Evolutionary conservation across 2,329 filamentous ascomycete species (phyloP).

Genomic region (Amphichorda felina): DNA sequence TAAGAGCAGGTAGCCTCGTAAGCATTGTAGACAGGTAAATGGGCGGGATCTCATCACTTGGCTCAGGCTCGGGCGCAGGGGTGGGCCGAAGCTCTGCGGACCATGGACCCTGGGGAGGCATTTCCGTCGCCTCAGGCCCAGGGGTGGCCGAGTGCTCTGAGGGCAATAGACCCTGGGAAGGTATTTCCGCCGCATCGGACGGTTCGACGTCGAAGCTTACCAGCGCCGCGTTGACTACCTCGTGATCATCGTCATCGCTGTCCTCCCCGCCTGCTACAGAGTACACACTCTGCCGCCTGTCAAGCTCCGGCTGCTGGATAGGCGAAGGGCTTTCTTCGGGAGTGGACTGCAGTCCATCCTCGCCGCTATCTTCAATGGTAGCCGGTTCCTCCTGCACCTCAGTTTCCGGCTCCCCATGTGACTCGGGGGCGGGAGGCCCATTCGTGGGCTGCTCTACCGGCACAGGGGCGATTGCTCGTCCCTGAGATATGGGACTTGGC

Average conservation of each 20-base stretch:
- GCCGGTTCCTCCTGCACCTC: background rate
- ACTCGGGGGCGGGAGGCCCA: constrained; percentile 8
- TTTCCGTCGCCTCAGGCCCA: constrained; percentile 14
- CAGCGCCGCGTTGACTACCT: constrained; percentile 41
- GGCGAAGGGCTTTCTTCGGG: background rate
- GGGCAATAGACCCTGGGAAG: constrained; percentile 39
- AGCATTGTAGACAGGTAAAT: constrained; percentile 36
- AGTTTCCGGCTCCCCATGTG: constrained; percentile 7
- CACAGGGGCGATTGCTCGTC: constrained; percentile 5
- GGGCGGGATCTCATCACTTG: constrained; percentile 9
- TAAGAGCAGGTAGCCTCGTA: constrained; percentile 35
- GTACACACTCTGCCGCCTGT: background rate
- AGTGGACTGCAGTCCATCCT: background rate
- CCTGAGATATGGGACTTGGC: constrained; percentile 19
- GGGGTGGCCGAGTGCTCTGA: constrained; percentile 44
- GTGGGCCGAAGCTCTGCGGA: constrained; percentile 47
- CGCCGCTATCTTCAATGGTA: background rate
- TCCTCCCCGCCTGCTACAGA: constrained; percentile 21
- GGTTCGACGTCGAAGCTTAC: constrained; percentile 52
- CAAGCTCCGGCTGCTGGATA: background rate
- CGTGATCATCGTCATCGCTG: constrained; percentile 44
- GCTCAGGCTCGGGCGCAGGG: constrained; percentile 17
- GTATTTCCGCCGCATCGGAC: constrained; percentile 36
- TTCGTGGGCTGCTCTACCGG: constrained; percentile 8
- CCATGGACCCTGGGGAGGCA: constrained; percentile 40